phyloP scores from a whole-genome alignment of 805 yeast genomes.

The Pichia paraexigua region DNA sequence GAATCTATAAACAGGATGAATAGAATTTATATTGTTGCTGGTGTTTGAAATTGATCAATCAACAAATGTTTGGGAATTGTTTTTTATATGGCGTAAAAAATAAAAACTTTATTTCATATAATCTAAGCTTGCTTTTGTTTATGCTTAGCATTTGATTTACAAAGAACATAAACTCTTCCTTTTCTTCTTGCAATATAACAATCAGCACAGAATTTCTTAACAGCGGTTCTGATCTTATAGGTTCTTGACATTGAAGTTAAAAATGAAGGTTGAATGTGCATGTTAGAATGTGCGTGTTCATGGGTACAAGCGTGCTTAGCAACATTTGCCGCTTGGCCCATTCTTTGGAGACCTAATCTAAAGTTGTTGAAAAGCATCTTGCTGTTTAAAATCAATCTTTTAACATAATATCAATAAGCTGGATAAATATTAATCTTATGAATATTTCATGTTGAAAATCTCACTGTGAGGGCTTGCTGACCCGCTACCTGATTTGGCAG shows the following conservation, averaged over 20 bases:
- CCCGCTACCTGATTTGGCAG: neutral
- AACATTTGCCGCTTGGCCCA: slow-evolving; percentile 9
- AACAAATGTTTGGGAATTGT: neutral
- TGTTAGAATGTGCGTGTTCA: slow-evolving; percentile 4
- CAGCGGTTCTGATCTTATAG: slow-evolving; percentile 87
- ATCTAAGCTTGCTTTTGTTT: slow-evolving; percentile 81
- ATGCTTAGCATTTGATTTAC: slow-evolving; percentile 89
- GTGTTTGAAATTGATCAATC: neutral
- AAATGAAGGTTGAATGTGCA: slow-evolving; percentile 9
- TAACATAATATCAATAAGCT: too few relatives aligned
- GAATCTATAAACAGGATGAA: slow-evolving; percentile 5
- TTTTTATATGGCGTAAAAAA: neutral
- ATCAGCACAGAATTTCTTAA: slow-evolving; percentile 86
- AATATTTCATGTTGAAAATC: neutral
- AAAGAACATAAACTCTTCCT: slow-evolving; percentile 87
- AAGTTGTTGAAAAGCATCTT: slow-evolving; percentile 21
- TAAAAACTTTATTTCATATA: neutral
- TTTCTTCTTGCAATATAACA: slow-evolving; percentile 92
- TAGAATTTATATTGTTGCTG: neutral
- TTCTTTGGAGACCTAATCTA: slow-evolving; percentile 20
- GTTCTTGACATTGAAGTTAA: slow-evolving; percentile 40
- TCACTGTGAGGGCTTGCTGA: neutral
- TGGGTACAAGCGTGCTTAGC: slow-evolving; percentile 8
- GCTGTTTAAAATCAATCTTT: neutral
- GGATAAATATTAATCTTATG: too few relatives aligned